phyloP scores from a whole-genome alignment of 305 asterid species.

The Rubia balearica region DNA sequence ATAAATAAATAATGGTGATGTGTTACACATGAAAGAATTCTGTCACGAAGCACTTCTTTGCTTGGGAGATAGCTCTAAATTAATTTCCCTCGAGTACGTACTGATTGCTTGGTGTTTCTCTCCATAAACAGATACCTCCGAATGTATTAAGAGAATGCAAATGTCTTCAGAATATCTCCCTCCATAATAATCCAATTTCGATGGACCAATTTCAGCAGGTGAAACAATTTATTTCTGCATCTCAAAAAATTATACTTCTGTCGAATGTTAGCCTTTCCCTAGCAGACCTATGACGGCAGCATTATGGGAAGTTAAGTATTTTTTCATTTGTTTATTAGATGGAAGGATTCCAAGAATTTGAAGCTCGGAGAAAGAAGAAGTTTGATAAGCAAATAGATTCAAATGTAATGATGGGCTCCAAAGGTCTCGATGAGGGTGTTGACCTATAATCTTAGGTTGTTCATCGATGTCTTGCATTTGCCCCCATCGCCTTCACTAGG shows the following conservation, averaged over 20 bases:
- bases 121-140: slow-evolving; percentile 65
- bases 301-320: not conserved
- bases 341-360: slow-evolving; percentile 88
- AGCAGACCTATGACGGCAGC: not conserved
- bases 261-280: not conserved
- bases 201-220: slow-evolving; percentile 94
- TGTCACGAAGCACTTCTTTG: not conserved
- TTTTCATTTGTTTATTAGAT: slow-evolving; percentile 31
- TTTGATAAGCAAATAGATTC: slow-evolving; percentile 93
- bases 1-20: not conserved
- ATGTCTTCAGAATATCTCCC: slow-evolving; percentile 72
- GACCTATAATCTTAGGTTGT: slow-evolving; percentile 44
- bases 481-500: not conserved
- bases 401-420: slow-evolving; percentile 85
- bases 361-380: slow-evolving; percentile 78
- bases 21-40: not conserved
- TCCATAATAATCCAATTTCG: slow-evolving; percentile 86
- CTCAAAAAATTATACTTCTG: not conserved
- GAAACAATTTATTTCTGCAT: slow-evolving; percentile 2
- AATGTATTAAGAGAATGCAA: slow-evolving; percentile 72
- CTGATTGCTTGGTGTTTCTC: slow-evolving; percentile 14
- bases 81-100: not conserved
- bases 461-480: not conserved
- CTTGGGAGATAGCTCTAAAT: not conserved
- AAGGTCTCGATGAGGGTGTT: slow-evolving; percentile 94